A percentile compares a stretch with the other conserved stretches of the same genome.
phyloP scores from a whole-genome alignment of 2,329 filamentous ascomycete species.

The Neofusicoccum cordaticola region DNA sequence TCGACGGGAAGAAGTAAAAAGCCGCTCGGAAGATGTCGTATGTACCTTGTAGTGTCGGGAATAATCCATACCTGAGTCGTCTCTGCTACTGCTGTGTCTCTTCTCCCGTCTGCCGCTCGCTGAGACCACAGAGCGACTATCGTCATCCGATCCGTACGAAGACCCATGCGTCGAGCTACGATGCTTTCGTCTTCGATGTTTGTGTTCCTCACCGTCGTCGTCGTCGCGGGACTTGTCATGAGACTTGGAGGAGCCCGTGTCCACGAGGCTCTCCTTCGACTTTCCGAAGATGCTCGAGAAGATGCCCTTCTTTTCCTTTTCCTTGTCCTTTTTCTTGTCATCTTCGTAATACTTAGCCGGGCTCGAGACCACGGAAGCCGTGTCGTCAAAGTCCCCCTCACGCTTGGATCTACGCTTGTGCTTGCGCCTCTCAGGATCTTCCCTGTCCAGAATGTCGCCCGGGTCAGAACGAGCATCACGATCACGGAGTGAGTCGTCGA shows the following conservation, averaged over 20 bases:
- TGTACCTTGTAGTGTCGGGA: conserved; percentile 35
- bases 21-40: conserved; percentile 26
- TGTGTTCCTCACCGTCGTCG: conserved; percentile 34
- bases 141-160: conserved; percentile 22
- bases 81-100: conserved; percentile 32
- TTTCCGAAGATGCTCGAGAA: conserved; percentile 46
- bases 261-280: conserved; percentile 26
- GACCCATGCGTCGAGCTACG: conserved; percentile 29
- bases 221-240: conserved; percentile 29
- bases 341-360: conserved; percentile 42
- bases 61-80: conserved; percentile 33
- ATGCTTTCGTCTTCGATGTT: conserved; percentile 46
- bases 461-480: conserved; percentile 39
- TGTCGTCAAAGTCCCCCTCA: conserved; percentile 43
- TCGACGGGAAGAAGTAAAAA: conserved; percentile 27
- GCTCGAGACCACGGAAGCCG: conserved; percentile 39
- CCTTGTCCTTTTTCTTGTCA: conserved; percentile 30
- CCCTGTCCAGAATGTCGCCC: conserved; percentile 35
- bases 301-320: conserved; percentile 43
- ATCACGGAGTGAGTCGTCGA: conserved; percentile 32
- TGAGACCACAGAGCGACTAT: conserved; percentile 34
- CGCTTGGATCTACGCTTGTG: conserved; percentile 33
- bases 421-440: conserved; percentile 28
- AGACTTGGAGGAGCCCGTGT: conserved; percentile 13
- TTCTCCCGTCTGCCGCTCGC: conserved; percentile 38